These are phyloP conservation scores for Penicillium brasilianum DNA, from an alignment of 2,329 filamentous ascomycete genomes.

Conservation along the genomic window DNA sequence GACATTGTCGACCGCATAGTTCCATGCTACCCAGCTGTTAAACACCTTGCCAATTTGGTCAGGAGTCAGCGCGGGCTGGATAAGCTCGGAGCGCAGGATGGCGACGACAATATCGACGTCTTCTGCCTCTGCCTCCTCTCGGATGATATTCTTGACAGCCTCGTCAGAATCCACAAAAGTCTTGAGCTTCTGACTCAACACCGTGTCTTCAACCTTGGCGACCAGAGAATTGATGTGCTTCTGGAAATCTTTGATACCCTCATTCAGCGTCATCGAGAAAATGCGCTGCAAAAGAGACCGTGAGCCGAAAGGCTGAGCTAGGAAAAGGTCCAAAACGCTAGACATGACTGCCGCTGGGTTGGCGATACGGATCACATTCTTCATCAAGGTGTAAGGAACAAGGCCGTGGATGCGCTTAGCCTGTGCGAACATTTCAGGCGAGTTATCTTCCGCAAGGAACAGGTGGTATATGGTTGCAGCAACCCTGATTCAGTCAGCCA, in stretches of 20 bases:
- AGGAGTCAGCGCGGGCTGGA: slow-evolving; percentile 71
- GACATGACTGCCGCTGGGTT: slow-evolving; percentile 98
- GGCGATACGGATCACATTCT: slow-evolving; percentile 95
- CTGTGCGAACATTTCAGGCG: slow-evolving; percentile 92
- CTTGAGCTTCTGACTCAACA: slow-evolving; percentile 80
- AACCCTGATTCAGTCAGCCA: slow-evolving; percentile 56
- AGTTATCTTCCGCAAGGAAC: slow-evolving; percentile 97
- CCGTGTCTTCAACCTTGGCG: slow-evolving; percentile 77
- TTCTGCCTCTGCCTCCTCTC: slow-evolving; percentile 73
- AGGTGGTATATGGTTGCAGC: slow-evolving; percentile 96
- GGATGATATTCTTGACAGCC: slow-evolving; percentile 72
- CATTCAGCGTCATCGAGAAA: slow-evolving; percentile 87
- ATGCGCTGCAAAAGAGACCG: slow-evolving; percentile 92
- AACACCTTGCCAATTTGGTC: slow-evolving; percentile 83
- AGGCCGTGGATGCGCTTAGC: slow-evolving; percentile 92
- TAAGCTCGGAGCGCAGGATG: slow-evolving; percentile 77
- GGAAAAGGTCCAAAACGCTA: slow-evolving; percentile 90
- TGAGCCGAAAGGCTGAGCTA: slow-evolving; percentile 91
- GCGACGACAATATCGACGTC: slow-evolving; percentile 84
- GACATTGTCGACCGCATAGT: slow-evolving; percentile 84
- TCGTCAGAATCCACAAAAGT: slow-evolving; percentile 78
- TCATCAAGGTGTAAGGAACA: slow-evolving; percentile 89
- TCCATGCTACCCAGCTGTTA: slow-evolving; percentile 96
- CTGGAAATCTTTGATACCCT: slow-evolving; percentile 86
- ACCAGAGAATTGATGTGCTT: slow-evolving; percentile 80